Evolutionary conservation across 139 green algal genomes (phyloP), one percentile per base, ranked within the genome.

Genomic region (Coccomyxa sp.): DNA sequence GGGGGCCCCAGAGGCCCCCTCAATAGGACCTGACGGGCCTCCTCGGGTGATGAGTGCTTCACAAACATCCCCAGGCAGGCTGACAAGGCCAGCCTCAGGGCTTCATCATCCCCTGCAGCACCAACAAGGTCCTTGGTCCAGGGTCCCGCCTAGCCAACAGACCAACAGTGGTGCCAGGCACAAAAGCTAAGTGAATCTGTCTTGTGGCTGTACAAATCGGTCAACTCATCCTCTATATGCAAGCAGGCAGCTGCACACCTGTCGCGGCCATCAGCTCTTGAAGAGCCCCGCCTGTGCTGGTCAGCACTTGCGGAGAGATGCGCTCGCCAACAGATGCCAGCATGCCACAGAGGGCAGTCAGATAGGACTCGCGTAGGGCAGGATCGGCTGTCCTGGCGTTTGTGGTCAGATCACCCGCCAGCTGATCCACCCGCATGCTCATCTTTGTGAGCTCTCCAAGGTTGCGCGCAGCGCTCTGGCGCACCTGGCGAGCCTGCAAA

Each of bases 371-470:
- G 80, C 88, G 84, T 16, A 80, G 2, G 39, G 41, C 44, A 4
- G 85, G 84, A 37, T 88, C 77, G 27, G 77, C 77, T 8, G 58
- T 80, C 29, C 75, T 55, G 29, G 85, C 90, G 58, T 72, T 86
- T 37, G 55, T 82, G 18, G 80, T 78, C 50, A 93, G 87, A 73
- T 93, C 87, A 22, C 40, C 70, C 0, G 87, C 90, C 69, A 98
- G 90, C 80, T 87, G 82, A 78, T 98, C 94, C 41, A 94, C 81
- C 16, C 94, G 88, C n/a, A 85, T 81, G 70, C 58, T 88, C 82
- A 98, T 84, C 27, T 76, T 77, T 3, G 89, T 86, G 18, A 98
- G 90, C 54, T 90, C 77, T 1, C 94, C 94, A 55, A 98, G 82
- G 84, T 97, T 97, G 50, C 78, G 55, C 18, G 92, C 94, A 4